Percentiles rank a stretch among this genome's conserved stretches.
Conservation (phyloP, 192 early-diverging fungal genomes). For the Coemansia reversa region DNA sequence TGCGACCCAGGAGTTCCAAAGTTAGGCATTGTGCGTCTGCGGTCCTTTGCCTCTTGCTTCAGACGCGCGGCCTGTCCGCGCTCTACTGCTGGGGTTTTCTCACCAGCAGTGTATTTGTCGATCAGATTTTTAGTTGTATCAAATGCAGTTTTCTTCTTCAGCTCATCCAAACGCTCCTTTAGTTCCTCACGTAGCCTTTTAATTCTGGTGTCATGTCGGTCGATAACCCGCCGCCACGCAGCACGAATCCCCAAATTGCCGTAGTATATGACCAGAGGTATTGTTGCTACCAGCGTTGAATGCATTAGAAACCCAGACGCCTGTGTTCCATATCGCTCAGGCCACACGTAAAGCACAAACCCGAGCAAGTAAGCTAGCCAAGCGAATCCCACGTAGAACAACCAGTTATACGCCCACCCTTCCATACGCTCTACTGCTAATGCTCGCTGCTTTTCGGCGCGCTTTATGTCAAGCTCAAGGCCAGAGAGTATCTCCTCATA, state of each 20-base stretch:
- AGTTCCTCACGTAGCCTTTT: constrained; percentile 56
- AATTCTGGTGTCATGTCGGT: constrained; percentile 31
- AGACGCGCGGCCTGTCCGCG: constrained; percentile 1
- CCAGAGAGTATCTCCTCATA: constrained; percentile 62
- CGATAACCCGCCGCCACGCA: constrained; percentile 23
- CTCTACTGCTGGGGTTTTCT: neutral
- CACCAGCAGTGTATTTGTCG: constrained; percentile 76
- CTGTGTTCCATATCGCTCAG: constrained; percentile 28
- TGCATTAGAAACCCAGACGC: constrained; percentile 23
- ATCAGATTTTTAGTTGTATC: constrained; percentile 86
- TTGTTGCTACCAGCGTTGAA: constrained; percentile 13
- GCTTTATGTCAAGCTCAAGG: constrained; percentile 60
- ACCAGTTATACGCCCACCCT: constrained; percentile 38
- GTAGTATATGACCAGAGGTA: constrained; percentile 43
- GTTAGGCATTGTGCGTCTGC: constrained; percentile 43
- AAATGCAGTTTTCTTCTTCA: constrained; percentile 93
- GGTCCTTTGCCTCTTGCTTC: constrained; percentile 28
- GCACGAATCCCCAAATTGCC: constrained; percentile 29
- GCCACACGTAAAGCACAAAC: constrained; percentile 47
- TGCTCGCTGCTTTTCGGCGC: constrained; percentile 42
- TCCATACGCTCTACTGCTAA: constrained; percentile 24
- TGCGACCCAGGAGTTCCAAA: constrained; percentile 76
- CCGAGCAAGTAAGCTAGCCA: constrained; percentile 42
- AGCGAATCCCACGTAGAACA: constrained; percentile 38
- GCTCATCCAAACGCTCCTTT: constrained; percentile 80